Percentiles rank a stretch among this genome's conserved stretches.
These are phyloP conservation scores for Neurospora sp. DNA, from an alignment of 495 filamentous ascomycete species.

Conservation along the genomic window DNA sequence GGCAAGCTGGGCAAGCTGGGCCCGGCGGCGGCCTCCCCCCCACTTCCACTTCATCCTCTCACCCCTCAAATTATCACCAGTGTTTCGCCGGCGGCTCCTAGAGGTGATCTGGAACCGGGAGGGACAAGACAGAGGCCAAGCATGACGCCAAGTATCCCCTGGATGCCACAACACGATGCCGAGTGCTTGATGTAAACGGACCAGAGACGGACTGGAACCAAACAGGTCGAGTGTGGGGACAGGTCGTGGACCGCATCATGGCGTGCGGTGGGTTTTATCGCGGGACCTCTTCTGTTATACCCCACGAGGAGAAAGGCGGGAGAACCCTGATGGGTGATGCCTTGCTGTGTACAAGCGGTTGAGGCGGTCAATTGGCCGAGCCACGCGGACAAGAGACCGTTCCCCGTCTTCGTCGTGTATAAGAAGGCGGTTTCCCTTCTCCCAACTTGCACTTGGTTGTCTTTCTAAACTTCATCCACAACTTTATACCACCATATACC, in stretches of 20 bases:
- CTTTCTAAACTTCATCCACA: background rate
- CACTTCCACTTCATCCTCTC: background rate
- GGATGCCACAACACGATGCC: background rate
- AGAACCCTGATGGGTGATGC: background rate
- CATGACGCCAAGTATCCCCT: background rate
- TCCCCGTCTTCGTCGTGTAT: background rate
- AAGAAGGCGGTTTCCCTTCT: background rate
- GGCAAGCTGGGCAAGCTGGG: background rate
- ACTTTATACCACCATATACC: background rate
- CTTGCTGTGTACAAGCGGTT: background rate
- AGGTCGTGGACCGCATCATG: background rate
- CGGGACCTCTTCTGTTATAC: background rate
- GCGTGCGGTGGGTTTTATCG: background rate
- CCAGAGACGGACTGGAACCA: background rate
- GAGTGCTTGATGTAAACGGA: background rate
- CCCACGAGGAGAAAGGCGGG: background rate
- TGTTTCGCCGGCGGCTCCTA: background rate
- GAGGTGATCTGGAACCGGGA: background rate
- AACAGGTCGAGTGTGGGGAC: background rate
- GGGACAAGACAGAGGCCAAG: background rate
- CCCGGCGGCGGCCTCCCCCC: background rate
- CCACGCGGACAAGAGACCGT: background rate
- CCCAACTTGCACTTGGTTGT: background rate
- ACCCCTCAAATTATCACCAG: background rate
- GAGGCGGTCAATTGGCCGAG: background rate